Evolutionary conservation across 2,329 filamentous ascomycete genomes (phyloP).

Genomic region (Immersiporthe knoxdaviesiana): DNA sequence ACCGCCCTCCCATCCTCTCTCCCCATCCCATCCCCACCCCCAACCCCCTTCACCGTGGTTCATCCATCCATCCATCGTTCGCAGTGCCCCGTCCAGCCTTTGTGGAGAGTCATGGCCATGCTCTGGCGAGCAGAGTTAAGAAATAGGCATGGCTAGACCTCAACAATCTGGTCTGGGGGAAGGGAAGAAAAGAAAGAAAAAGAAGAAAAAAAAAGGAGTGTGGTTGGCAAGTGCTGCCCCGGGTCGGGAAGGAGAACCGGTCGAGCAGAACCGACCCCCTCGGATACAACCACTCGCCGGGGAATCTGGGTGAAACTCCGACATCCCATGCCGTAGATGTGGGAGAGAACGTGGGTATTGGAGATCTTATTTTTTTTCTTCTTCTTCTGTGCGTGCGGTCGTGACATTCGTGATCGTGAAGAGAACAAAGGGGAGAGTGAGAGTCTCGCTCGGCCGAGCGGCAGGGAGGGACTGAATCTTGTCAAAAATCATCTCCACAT

Average conservation of each 20-base stretch:
- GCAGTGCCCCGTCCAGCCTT: neutral
- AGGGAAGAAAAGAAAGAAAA: too few relatives aligned
- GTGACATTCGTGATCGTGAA: constrained; percentile 30
- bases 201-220: neutral
- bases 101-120: neutral
- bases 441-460: constrained; percentile 19
- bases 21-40: constrained; percentile 2
- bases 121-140: neutral
- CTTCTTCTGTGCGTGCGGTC: constrained; percentile 22
- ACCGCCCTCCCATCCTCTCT: neutral
- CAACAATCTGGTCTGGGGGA: neutral
- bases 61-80: neutral
- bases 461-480: neutral
- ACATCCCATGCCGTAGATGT: constrained; percentile 17
- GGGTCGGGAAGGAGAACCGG: neutral
- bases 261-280: neutral
- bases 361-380: constrained; percentile 22
- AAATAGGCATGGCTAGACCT: neutral
- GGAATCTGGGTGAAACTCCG: constrained; percentile 8
- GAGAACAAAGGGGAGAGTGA: constrained; percentile 19
- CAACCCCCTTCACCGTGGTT: neutral
- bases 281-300: neutral
- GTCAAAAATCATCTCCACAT: constrained; percentile 23
- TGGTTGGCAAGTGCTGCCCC: neutral
- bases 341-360: constrained; percentile 22